Conservation (phyloP, 345 rosid genomes). For the Hirschfeldia incana region DNA sequence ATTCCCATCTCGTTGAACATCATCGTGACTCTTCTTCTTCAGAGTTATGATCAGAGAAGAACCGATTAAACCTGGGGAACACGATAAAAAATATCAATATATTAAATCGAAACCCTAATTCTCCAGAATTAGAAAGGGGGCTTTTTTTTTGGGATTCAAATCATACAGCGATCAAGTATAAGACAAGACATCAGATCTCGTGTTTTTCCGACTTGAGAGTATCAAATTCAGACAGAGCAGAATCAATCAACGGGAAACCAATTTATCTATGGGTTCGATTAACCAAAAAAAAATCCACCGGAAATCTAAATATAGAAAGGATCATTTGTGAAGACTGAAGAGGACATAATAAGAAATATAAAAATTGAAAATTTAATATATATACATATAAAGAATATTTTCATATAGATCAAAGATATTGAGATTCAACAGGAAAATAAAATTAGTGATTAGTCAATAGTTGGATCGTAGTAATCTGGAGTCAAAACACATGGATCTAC, state of each 20-base stretch:
- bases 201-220: neutral
- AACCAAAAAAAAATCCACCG: neutral
- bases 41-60: neutral
- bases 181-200: neutral
- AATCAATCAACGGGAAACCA: neutral
- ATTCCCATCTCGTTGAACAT: conserved; percentile 81
- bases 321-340: conserved; percentile 10
- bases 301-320: conserved; percentile 17
- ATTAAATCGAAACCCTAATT: conserved; percentile 9
- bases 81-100: neutral
- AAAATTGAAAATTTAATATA: neutral
- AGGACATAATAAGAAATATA: conserved; percentile 10
- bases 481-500: conserved; percentile 23
- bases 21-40: conserved; percentile 38
- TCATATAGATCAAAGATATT: conserved; percentile 8
- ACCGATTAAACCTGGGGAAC: conserved; percentile 15
- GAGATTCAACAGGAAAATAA: neutral
- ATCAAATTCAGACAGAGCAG: neutral
- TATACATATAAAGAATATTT: neutral
- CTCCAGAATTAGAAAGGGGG: neutral
- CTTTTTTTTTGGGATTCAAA: neutral
- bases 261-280: neutral
- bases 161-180: neutral
- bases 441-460: neutral
- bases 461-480: conserved; percentile 18